Evolutionary conservation across 2,329 filamentous ascomycete genomes (phyloP), one percentile per base, ranked within the genome.

Genomic region (Rhinocladiella similis): DNA sequence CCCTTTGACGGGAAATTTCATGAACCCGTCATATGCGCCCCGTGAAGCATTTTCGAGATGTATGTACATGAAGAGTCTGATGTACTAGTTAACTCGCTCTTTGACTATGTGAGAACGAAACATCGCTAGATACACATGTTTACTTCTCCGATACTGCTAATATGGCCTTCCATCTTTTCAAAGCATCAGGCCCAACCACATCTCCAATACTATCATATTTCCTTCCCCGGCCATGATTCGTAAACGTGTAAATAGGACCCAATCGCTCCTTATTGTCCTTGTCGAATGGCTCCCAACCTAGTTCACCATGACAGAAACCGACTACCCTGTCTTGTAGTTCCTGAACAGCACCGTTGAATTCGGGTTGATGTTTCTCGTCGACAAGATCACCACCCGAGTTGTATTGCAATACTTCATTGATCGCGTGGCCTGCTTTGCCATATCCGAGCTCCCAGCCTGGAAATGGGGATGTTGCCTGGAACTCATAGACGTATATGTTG

Each of bases 401-500:
- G 29, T 16, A 48, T 16, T 33, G 46, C 7, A 48, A 48, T 16
- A 48, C 13, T n/a, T 48, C 46, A 16, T 29, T 48, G 25, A 48
- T 19, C 10, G 46, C 46, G 29, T 48, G 46, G 35, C 35, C 35
- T 5, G 46, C 46, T 19, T 48, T 48, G 46, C 46, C 20, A 33
- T 36, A 48, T 6, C 22, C 22, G 22, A n/a, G 10, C 2, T 36
- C 27, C 22, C 22, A 29, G 3, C 19, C 19, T 13, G 46, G 46
- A 29, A 25, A 48, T 25, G 46, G 46, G 5, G 27, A 33, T 33
- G 46, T 48, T 18, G 46, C 9, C 35, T 48, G 20, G 16, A 48
- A 48, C 6, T 48, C 46, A 16, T 33, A 48, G 7, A 48, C n/a
- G 46, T n/a, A 36, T 29, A 18, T 48, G 13, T 48, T 48, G 46